These are phyloP conservation scores for Pterocarpus macrocarpus DNA, from an alignment of 306 rosid genomes.

Conservation along the genomic window DNA sequence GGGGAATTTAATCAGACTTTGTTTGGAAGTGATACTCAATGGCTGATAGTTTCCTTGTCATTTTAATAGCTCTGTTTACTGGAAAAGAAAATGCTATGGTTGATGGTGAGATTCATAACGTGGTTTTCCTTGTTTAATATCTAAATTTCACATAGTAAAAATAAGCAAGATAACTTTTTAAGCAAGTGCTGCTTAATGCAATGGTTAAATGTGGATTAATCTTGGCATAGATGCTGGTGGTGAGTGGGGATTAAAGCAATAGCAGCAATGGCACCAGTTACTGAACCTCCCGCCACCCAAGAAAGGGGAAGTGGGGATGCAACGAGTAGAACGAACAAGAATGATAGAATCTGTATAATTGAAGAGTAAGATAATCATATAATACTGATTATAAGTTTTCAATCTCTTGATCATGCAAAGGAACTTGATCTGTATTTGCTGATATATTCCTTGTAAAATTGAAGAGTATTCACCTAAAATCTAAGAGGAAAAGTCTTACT, in stretches of 20 bases:
- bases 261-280: not conserved
- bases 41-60: not conserved
- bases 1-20: conserved; percentile 12
- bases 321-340: not conserved
- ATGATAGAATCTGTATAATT: not conserved
- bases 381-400: not conserved
- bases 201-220: not conserved
- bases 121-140: conserved; percentile 1
- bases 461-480: too few species aligned
- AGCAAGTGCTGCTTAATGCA: not conserved
- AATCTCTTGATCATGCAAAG: not conserved
- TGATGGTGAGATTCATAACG: not conserved
- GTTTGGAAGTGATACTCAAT: not conserved
- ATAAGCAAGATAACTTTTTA: not conserved
- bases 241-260: not conserved
- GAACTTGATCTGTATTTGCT: not conserved
- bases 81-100: too few species aligned
- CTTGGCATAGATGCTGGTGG: not conserved
- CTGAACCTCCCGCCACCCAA: not conserved
- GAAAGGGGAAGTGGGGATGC: not conserved
- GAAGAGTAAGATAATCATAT: not conserved
- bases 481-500: too few species aligned
- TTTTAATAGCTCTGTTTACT: not conserved
- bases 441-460: not conserved
- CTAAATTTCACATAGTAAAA: not conserved